These are phyloP conservation scores for Fusarium sp. DNA, from an alignment of 2,329 filamentous ascomycete genomes.

Conservation along the genomic window DNA sequence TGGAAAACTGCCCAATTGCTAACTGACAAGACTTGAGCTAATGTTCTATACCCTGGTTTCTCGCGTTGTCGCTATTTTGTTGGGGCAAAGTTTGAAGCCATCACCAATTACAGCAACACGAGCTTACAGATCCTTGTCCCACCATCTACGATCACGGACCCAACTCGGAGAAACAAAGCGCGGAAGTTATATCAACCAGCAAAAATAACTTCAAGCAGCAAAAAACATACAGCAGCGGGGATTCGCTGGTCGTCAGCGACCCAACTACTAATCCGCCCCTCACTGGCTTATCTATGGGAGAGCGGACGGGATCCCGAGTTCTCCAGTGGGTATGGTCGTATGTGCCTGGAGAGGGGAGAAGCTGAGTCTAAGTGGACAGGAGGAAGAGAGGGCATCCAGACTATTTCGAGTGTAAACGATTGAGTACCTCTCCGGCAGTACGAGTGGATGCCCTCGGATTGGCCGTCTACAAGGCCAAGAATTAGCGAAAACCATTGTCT, in stretches of 20 bases:
- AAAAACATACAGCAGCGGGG: conserved; percentile 3
- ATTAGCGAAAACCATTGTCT: not conserved
- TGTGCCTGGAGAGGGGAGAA: not conserved
- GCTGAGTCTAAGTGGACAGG: not conserved
- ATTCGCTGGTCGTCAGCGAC: conserved; percentile 2
- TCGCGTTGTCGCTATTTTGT: conserved; percentile 28
- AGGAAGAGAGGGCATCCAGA: not conserved
- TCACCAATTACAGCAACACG: not conserved
- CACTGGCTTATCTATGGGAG: conserved; percentile 2
- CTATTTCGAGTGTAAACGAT: not conserved
- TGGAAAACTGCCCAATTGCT: conserved; percentile 30
- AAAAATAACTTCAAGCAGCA: not conserved
- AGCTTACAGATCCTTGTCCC: not conserved
- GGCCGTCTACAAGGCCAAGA: not conserved
- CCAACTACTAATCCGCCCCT: conserved; percentile 2
- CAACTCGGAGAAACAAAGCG: not conserved
- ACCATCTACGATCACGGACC: not conserved
- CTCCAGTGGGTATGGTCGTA: conserved; percentile 4
- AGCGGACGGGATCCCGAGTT: conserved; percentile 4
- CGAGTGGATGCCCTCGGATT: not conserved
- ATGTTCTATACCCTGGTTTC: conserved; percentile 19
- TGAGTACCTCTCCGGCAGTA: not conserved
- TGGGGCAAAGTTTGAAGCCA: conserved; percentile 12
- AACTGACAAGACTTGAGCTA: conserved; percentile 20
- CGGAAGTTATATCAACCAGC: not conserved